Evolutionary conservation across 495 filamentous ascomycete genomes (phyloP), one percentile per base, ranked within the genome.

Genomic region (Hypoxylon fuscum): DNA sequence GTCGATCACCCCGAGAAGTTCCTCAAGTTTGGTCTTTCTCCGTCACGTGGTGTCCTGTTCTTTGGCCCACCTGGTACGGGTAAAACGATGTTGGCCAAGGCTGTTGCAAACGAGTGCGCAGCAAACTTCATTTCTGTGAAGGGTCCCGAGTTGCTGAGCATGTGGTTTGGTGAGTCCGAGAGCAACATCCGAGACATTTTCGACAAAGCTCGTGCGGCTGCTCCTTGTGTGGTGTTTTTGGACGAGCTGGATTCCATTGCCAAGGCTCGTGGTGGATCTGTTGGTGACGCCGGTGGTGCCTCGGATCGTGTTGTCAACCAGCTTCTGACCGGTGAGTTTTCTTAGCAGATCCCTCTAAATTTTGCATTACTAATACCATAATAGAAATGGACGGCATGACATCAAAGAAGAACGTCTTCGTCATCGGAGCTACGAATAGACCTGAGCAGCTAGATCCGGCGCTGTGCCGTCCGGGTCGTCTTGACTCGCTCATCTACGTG

Each of bases 131-230:
- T 98, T 74, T 97, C 95, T 52, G 87, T 98, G 73, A 98, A 98
- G 86, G 95, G 95, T 55, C 95, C 95, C 60, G 95, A 98, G 80
- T 80, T 98, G 68, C 85, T 98, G 56, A 96, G 92, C 72, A 98
- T 98, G 95, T 98, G 95, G 95, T 98, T 98, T 76, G 95, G 95
- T 89, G 95, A 98, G 79, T 98, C 96, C 14, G 95, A 98, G 78
- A 96, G 92, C 88, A 98, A 98, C 81, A 98, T 98, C 62, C 91
- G 95, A 72, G 95, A 98, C 68, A 98, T 98, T 70, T 98, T 98
- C 81, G 95, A 98, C 87, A 98, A 98, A 85, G 95, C 95, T 66
- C 91, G 95, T 68, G 96, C 96, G 62, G 96, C 95, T 59, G 95
- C 95, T 72, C 95, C 95, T 81, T 98, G 95, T 71, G 92, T 98